Percentiles rank a stretch among this genome's conserved stretches.
These are phyloP conservation scores for Ceratocystis huliohia DNA, from an alignment of 2,329 filamentous ascomycete species.

Conservation along the genomic window DNA sequence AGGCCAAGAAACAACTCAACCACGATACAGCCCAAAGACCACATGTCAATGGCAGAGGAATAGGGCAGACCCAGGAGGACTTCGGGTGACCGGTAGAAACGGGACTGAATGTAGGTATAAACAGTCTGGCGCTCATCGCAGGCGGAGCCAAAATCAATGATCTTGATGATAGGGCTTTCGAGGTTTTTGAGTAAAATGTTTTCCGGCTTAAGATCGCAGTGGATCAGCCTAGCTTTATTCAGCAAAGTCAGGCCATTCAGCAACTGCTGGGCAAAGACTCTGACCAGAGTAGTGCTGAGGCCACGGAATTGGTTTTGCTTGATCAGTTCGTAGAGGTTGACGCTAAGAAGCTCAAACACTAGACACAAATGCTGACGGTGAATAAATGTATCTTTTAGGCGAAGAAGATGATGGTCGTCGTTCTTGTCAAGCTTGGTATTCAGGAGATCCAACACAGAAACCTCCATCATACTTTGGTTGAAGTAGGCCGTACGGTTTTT, in stretches of 20 bases:
- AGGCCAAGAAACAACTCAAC: constrained; percentile 88
- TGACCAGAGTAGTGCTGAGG: constrained; percentile 87
- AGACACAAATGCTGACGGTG: constrained; percentile 93
- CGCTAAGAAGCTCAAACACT: constrained; percentile 89
- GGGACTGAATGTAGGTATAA: constrained; percentile 97
- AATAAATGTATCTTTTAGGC: constrained; percentile 95
- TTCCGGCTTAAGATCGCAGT: constrained; percentile 96
- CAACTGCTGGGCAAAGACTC: constrained; percentile 93
- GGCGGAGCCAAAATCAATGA: constrained; percentile 97
- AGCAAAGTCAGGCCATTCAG: constrained; percentile 82
- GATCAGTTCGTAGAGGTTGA: constrained; percentile 96
- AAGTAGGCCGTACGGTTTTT: constrained; percentile 99
- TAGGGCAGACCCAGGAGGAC: constrained; percentile 92
- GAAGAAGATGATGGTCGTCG: constrained; percentile 88
- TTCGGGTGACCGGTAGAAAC: constrained; percentile 95
- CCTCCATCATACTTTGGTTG: constrained; percentile 99
- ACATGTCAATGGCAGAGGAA: constrained; percentile 98
- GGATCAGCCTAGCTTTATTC: constrained; percentile 92
- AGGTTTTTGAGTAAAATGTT: constrained; percentile 97
- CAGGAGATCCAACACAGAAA: constrained; percentile 88
- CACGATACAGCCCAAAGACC: constrained; percentile 96
- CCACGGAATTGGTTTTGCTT: constrained; percentile 99
- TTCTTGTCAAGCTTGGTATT: constrained; percentile 99
- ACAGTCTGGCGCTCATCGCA: constrained; percentile 98
- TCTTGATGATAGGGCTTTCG: constrained; percentile 98